Evolutionary conservation across 1,284 basidiomycete species (phyloP).

Genomic region (Takashimella tepidaria): DNA sequence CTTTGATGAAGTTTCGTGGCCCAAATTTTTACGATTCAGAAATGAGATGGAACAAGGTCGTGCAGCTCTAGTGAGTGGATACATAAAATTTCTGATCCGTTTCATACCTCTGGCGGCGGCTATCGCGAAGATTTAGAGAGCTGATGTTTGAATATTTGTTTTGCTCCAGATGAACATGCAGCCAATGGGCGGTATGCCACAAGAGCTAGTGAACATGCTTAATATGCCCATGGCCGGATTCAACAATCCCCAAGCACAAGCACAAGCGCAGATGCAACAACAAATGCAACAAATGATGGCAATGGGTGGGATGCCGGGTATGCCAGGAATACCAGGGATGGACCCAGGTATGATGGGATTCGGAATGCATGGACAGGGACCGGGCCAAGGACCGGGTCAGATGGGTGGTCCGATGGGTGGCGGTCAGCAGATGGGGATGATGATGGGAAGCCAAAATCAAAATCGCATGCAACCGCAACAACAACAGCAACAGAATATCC

Average conservation of each 20-base stretch:
- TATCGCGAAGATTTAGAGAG: too few relatives aligned
- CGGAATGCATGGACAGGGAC: constrained; percentile 13
- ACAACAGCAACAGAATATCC: constrained; percentile 3
- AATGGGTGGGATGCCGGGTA: constrained; percentile 49
- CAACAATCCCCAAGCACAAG: not conserved
- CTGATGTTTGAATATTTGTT: too few relatives aligned
- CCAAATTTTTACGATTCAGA: constrained; percentile 80
- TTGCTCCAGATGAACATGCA: constrained; percentile 26
- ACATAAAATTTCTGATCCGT: not conserved
- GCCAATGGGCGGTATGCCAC: constrained; percentile 28
- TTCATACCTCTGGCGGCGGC: not conserved
- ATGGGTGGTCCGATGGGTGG: constrained; percentile 4
- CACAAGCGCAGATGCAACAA: constrained; percentile 3
- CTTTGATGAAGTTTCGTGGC: constrained; percentile 95
- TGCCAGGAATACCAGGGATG: constrained; percentile 38
- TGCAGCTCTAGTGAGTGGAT: constrained; percentile 40
- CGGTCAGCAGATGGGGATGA: constrained; percentile 6
- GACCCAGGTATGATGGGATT: constrained; percentile 38
- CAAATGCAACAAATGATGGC: constrained; percentile 27
- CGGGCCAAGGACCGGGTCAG: not conserved
- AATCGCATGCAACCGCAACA: constrained; percentile 1
- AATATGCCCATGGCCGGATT: constrained; percentile 14
- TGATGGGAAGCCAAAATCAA: constrained; percentile 4
- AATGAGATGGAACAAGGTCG: constrained; percentile 65
- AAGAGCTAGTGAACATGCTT: constrained; percentile 34